phyloP scores from a whole-genome alignment of 805 yeast genomes.

The Yarrowia sp. region DNA sequence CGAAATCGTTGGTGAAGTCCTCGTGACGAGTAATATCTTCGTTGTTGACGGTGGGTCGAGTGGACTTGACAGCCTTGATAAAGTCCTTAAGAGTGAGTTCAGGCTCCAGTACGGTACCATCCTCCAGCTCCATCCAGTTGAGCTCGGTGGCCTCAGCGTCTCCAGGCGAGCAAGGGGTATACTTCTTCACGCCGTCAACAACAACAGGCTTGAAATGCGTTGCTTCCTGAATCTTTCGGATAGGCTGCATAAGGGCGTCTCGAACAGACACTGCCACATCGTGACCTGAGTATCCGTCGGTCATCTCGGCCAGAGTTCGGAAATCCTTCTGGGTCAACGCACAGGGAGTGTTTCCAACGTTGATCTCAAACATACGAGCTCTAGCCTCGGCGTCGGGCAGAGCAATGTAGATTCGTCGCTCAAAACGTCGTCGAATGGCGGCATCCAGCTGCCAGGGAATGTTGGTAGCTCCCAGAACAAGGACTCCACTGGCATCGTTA shows the following conservation, averaged over 20 bases:
- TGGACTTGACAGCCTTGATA: slow-evolving; percentile 82
- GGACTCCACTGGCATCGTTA: slow-evolving; percentile 84
- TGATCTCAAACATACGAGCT: slow-evolving; percentile 87
- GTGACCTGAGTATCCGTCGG: slow-evolving; percentile 96
- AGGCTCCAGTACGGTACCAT: slow-evolving; percentile 88
- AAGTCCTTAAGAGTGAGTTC: slow-evolving; percentile 86
- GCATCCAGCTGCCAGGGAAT: slow-evolving; percentile 99
- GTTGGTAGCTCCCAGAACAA: slow-evolving; percentile 95
- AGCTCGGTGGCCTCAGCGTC: slow-evolving; percentile 78
- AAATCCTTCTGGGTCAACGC: slow-evolving; percentile 68
- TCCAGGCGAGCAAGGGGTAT: slow-evolving; percentile 98
- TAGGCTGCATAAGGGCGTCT: slow-evolving; percentile 97
- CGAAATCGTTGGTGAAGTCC: slow-evolving; percentile 90
- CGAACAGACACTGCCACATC: slow-evolving; percentile 95
- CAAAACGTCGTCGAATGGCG: slow-evolving; percentile 95
- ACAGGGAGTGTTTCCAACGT: slow-evolving; percentile 88
- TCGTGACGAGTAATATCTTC: slow-evolving; percentile 77
- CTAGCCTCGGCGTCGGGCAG: slow-evolving; percentile 93
- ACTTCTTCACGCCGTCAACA: slow-evolving; percentile 41
- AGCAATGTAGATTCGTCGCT: slow-evolving; percentile 89
- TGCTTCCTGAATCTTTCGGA: slow-evolving; percentile 90
- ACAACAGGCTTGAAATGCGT: slow-evolving; percentile 74
- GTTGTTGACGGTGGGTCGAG: slow-evolving; percentile 92
- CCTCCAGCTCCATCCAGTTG: slow-evolving; percentile 89
- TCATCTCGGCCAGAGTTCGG: slow-evolving; percentile 79